Evolutionary conservation across 257 asterid genomes (phyloP).

Genomic region (Osmanthus fragrans): DNA sequence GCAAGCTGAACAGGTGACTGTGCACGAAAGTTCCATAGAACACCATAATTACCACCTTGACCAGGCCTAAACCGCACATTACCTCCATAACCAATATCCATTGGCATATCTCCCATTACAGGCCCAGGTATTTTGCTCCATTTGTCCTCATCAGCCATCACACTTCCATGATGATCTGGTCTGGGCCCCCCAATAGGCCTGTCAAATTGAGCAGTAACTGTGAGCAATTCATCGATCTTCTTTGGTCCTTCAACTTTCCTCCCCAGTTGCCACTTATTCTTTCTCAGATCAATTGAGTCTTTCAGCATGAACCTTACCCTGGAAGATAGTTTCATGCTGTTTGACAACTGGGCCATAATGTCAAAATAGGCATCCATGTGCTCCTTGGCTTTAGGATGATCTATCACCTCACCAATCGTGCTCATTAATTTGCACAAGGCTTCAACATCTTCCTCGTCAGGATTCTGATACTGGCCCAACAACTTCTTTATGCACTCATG

Average conservation of each 20-base stretch:
- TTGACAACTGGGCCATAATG: slow-evolving; percentile 62
- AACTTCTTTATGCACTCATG: slow-evolving; percentile 80
- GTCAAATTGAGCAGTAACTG: slow-evolving; percentile 51
- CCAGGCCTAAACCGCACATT: slow-evolving; percentile 55
- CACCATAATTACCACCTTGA: slow-evolving; percentile 66
- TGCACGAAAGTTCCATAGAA: slow-evolving; percentile 56
- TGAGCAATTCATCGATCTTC: slow-evolving; percentile 89
- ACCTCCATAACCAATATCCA: slow-evolving; percentile 41
- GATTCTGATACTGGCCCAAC: slow-evolving; percentile 75
- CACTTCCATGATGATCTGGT: slow-evolving; percentile 65
- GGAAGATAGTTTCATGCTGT: slow-evolving; percentile 77
- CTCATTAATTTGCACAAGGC: slow-evolving; percentile 96
- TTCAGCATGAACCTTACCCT: slow-evolving; percentile 92
- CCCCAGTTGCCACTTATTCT: slow-evolving; percentile 96
- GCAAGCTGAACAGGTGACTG: slow-evolving; percentile 52
- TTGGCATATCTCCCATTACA: slow-evolving; percentile 49
- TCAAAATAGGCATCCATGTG: slow-evolving; percentile 75
- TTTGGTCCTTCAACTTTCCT: slow-evolving; percentile 97
- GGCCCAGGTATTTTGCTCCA: slow-evolving; percentile 66
- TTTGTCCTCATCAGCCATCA: slow-evolving; percentile 62
- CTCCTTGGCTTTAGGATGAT: slow-evolving; percentile 75
- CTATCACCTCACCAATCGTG: slow-evolving; percentile 94
- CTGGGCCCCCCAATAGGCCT: slow-evolving; percentile 50
- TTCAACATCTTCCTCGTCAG: slow-evolving; percentile 88
- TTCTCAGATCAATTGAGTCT: slow-evolving; percentile 88